phyloP scores from a whole-genome alignment of 768 basidiomycete species.

The Agrocybe pediades region DNA sequence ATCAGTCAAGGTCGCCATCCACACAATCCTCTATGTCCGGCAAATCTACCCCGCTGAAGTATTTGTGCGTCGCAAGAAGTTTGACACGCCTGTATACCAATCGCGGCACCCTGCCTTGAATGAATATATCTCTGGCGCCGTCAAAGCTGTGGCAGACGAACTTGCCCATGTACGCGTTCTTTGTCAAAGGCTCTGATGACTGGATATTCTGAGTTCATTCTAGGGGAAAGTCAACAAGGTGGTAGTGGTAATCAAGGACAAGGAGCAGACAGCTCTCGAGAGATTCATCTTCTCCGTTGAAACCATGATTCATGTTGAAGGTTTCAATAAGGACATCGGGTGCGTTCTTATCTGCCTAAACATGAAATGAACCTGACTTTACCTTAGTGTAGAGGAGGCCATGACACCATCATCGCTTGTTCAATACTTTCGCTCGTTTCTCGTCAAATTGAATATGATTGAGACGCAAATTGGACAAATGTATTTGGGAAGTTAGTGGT shows the following conservation, averaged over 20 bases:
- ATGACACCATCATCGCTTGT: conserved; percentile 64
- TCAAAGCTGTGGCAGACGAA: conserved; percentile 82
- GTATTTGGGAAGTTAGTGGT: conserved; percentile 49
- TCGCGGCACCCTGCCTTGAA: conserved; percentile 89
- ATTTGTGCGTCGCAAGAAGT: conserved; percentile 87
- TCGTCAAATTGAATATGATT: conserved; percentile 79
- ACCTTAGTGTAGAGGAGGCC: conserved; percentile 66
- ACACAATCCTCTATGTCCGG: conserved; percentile 88
- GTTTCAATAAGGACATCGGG: conserved; percentile 72
- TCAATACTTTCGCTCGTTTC: conserved; percentile 81
- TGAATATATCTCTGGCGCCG: conserved; percentile 86
- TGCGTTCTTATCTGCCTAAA: conserved; percentile 23
- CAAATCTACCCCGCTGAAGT: conserved; percentile 89
- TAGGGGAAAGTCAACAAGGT: conserved; percentile 83
- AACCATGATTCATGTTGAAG: conserved; percentile 73
- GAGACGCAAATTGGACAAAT: conserved; percentile 70
- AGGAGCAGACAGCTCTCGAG: conserved; percentile 80
- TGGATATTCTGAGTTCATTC: background rate
- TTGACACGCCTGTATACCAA: conserved; percentile 89
- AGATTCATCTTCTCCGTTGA: conserved; percentile 88
- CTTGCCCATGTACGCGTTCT: conserved; percentile 52
- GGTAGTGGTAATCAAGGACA: conserved; percentile 82
- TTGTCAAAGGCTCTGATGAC: background rate
- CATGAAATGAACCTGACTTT: background rate
- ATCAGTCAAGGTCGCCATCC: conserved; percentile 91